A percentile compares a stretch with the other conserved stretches of the same genome.
Evolutionary conservation across 345 rosid species (phyloP).

Genomic region (Gossypium mustelinum): DNA sequence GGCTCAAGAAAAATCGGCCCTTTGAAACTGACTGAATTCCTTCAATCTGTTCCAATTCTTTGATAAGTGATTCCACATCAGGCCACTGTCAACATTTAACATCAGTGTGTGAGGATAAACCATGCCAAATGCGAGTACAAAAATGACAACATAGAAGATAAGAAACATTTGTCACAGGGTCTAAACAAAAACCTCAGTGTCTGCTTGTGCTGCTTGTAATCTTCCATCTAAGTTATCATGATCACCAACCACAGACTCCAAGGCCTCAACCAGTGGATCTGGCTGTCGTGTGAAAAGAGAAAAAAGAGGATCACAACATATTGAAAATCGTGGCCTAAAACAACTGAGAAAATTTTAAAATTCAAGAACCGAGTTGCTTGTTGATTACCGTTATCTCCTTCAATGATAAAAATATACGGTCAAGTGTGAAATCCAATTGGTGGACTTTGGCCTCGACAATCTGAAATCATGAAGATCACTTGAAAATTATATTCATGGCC

Average conservation of each 20-base stretch:
- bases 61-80: slow-evolving; percentile 81
- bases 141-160: slow-evolving; percentile 9
- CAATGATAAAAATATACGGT: slow-evolving; percentile 81
- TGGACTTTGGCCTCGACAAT: slow-evolving; percentile 91
- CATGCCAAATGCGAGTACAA: not conserved
- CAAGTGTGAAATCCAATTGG: slow-evolving; percentile 74
- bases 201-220: slow-evolving; percentile 65
- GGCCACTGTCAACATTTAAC: slow-evolving; percentile 63
- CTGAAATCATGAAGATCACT: slow-evolving; percentile 37
- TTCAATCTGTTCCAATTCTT: slow-evolving; percentile 69
- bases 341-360: not conserved
- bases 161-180: not conserved
- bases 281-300: slow-evolving; percentile 44
- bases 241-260: slow-evolving; percentile 74
- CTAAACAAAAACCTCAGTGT: slow-evolving; percentile 55
- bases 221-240: slow-evolving; percentile 49
- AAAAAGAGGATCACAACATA: not conserved
- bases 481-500: slow-evolving; percentile 8
- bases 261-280: slow-evolving; percentile 75
- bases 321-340: not conserved
- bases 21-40: slow-evolving; percentile 75
- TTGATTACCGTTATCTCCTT: slow-evolving; percentile 68
- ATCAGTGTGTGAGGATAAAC: slow-evolving; percentile 12
- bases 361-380: slow-evolving; percentile 1
- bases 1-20: slow-evolving; percentile 88